A percentile compares a stretch with the other conserved stretches of the same genome.
Evolutionary conservation across 306 rosid genomes (phyloP).

Genomic region (Mucuna pruriens): DNA sequence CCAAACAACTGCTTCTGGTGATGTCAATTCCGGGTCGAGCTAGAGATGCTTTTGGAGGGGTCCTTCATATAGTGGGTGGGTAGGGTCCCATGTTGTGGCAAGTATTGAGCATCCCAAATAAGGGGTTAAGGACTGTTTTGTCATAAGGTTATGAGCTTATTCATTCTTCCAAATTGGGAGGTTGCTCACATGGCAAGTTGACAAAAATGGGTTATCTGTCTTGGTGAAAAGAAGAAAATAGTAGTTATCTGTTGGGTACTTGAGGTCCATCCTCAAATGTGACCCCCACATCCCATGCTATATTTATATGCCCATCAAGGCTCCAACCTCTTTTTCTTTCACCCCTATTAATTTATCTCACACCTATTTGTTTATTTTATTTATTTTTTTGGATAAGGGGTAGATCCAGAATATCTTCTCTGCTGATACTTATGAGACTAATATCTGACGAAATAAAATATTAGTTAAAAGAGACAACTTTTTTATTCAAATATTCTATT

Average conservation of each 20-base stretch:
- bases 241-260: constrained; percentile 23
- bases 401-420: too few relatives aligned
- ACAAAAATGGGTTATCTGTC: constrained; percentile 31
- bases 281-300: constrained; percentile 42
- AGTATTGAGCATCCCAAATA: constrained; percentile 40
- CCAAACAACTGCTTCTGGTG: constrained; percentile 20
- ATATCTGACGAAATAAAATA: too few relatives aligned
- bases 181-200: constrained; percentile 55
- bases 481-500: too few relatives aligned
- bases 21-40: constrained; percentile 31
- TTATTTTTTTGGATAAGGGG: too few relatives aligned
- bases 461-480: too few relatives aligned
- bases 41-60: constrained; percentile 20
- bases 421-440: too few relatives aligned
- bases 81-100: constrained; percentile 51
- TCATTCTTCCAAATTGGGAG: constrained; percentile 30
- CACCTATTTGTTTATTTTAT: too few relatives aligned
- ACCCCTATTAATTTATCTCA: background rate
- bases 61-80: constrained; percentile 27
- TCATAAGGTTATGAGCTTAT: constrained; percentile 39
- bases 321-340: background rate
- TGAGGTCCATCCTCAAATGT: constrained; percentile 6
- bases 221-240: constrained; percentile 31
- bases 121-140: constrained; percentile 41
- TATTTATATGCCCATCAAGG: constrained; percentile 17